phyloP scores from a whole-genome alignment of 2,329 filamentous ascomycete genomes.

The Polytolypa hystricis region DNA sequence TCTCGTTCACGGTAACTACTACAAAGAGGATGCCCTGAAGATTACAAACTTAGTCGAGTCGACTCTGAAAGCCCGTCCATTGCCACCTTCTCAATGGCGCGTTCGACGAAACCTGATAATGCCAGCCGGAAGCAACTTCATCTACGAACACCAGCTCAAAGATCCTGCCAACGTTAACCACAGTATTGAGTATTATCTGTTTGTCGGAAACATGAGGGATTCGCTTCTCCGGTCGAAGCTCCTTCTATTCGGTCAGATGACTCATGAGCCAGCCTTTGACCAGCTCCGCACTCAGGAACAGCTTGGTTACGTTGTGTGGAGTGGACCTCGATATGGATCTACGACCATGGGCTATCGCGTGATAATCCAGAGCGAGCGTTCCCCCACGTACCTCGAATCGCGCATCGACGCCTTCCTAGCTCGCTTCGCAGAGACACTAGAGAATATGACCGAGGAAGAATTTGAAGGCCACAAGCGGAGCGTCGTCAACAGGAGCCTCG shows the following conservation, averaged over 20 bases:
- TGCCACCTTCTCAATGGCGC: constrained; percentile 71
- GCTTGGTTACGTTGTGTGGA: constrained; percentile 92
- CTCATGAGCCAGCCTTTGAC: constrained; percentile 88
- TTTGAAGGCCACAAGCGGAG: constrained; percentile 90
- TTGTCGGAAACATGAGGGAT: constrained; percentile 58
- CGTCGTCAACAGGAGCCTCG: constrained; percentile 71
- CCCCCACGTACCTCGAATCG: constrained; percentile 70
- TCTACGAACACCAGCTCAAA: constrained; percentile 69
- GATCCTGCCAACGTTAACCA: constrained; percentile 86
- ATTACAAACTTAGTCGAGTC: constrained; percentile 74
- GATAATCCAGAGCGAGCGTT: constrained; percentile 85
- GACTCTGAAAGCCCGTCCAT: constrained; percentile 58
- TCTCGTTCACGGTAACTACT: constrained; percentile 81
- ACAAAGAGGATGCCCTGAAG: constrained; percentile 83
- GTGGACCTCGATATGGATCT: constrained; percentile 57
- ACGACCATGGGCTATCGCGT: constrained; percentile 79
- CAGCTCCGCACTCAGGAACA: constrained; percentile 94
- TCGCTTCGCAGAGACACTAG: constrained; percentile 53
- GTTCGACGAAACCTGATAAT: constrained; percentile 66
- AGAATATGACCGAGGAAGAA: constrained; percentile 66
- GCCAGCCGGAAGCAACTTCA: constrained; percentile 67
- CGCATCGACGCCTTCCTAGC: constrained; percentile 78
- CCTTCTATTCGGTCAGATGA: constrained; percentile 75
- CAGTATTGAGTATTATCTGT: constrained; percentile 68
- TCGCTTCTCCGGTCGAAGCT: constrained; percentile 62